Conservation (phyloP, 345 rosid genomes). For the Psidium friedrichsthalianum region DNA sequence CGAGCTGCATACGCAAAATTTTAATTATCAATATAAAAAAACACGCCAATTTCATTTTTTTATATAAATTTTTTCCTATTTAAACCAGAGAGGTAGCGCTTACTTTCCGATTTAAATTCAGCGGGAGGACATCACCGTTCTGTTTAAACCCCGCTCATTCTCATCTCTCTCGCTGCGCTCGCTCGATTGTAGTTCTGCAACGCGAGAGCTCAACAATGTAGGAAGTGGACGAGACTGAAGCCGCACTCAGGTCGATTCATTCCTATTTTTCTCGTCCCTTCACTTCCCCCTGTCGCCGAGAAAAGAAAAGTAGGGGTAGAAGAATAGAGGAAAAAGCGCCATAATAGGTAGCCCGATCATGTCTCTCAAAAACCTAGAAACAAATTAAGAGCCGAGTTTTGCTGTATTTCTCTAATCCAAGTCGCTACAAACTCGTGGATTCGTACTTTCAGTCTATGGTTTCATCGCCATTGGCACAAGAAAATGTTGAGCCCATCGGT, state of each 20-base stretch:
- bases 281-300: background rate
- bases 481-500: background rate
- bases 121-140: background rate
- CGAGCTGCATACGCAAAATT: too few species aligned
- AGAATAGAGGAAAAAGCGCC: background rate
- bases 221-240: conserved; percentile 67
- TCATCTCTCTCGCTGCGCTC: background rate
- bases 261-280: background rate
- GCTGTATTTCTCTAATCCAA: background rate
- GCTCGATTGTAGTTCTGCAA: background rate
- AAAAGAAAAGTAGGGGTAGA: background rate
- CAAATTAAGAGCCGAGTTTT: background rate
- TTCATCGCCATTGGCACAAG: background rate
- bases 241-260: conserved; percentile 37
- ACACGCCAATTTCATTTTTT: background rate
- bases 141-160: background rate
- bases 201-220: conserved; percentile 11
- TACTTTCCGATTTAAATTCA: background rate
- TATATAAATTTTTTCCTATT: background rate
- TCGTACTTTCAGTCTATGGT: background rate
- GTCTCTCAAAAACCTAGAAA: background rate
- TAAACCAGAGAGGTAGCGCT: background rate
- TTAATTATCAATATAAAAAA: background rate
- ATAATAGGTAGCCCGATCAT: background rate
- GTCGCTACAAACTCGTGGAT: background rate